Conservation (phyloP, 2,329 filamentous ascomycete genomes). For the Alternaria longipes region DNA sequence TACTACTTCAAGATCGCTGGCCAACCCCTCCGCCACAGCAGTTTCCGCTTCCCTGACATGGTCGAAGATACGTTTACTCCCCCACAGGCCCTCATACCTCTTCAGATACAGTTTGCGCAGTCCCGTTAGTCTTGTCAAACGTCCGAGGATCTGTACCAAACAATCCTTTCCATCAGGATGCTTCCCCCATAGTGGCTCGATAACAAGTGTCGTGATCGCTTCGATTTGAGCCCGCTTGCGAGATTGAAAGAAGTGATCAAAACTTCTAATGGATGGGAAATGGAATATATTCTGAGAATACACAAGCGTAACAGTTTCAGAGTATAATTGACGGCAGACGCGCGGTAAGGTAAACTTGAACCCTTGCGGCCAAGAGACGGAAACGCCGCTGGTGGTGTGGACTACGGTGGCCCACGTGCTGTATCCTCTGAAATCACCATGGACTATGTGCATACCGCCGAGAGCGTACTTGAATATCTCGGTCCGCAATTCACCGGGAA, state of each 20-base stretch:
- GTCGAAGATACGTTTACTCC: neutral
- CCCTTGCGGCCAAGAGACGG: neutral
- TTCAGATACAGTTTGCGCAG: neutral
- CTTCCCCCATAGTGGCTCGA: neutral
- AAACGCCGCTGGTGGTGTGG: neutral
- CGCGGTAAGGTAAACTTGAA: neutral
- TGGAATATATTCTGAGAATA: neutral
- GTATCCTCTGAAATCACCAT: too few species aligned
- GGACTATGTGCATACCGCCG: neutral
- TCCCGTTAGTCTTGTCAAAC: neutral
- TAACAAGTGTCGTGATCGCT: neutral
- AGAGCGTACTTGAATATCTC: neutral
- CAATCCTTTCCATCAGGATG: neutral
- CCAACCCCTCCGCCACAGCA: too few species aligned
- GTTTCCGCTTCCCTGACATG: neutral
- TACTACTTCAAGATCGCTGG: too few species aligned
- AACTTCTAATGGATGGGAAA: neutral
- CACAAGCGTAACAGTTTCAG: neutral
- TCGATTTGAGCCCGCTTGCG: neutral
- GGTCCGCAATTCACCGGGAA: neutral
- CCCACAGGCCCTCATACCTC: neutral
- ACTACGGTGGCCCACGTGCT: neutral
- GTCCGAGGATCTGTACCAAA: neutral
- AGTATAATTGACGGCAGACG: neutral
- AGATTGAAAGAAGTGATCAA: too few species aligned